These are phyloP conservation scores for Starmerella sirachaensis DNA, from an alignment of 805 yeast genomes.

Conservation along the genomic window DNA sequence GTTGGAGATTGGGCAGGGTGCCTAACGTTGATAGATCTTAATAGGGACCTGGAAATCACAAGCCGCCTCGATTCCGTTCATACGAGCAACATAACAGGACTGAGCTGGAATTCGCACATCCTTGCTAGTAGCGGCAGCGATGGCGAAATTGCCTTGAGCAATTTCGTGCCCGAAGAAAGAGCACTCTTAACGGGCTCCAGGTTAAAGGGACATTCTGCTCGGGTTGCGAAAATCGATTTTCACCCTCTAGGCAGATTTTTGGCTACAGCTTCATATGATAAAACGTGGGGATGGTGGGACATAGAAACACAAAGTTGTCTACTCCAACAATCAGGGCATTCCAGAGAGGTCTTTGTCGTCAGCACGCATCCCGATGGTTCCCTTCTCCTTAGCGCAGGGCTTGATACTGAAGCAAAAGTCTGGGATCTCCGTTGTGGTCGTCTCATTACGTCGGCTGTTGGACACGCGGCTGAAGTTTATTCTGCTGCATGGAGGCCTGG, in stretches of 20 bases:
- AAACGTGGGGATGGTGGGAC: slow-evolving; percentile 88
- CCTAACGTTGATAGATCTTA: slow-evolving; percentile 32
- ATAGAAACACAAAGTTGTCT: slow-evolving; percentile 38
- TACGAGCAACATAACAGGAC: too few species aligned
- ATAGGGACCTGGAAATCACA: not conserved
- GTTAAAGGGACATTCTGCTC: slow-evolving; percentile 1
- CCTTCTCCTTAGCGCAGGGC: slow-evolving; percentile 61
- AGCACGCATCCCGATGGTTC: slow-evolving; percentile 58
- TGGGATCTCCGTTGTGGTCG: slow-evolving; percentile 86
- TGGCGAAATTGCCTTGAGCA: slow-evolving; percentile 2
- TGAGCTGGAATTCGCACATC: too few species aligned
- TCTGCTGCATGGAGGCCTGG: slow-evolving; percentile 54
- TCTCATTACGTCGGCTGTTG: slow-evolving; percentile 43
- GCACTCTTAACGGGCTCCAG: not conserved
- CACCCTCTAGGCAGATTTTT: slow-evolving; percentile 52
- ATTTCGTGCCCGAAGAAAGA: not conserved
- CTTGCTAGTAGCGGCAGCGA: slow-evolving; percentile 5
- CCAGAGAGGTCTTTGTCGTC: slow-evolving; percentile 53
- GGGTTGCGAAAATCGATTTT: slow-evolving; percentile 41
- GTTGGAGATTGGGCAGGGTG: slow-evolving; percentile 81
- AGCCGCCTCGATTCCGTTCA: too few species aligned
- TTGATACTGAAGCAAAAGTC: slow-evolving; percentile 56
- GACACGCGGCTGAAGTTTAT: slow-evolving; percentile 64
- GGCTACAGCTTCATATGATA: slow-evolving; percentile 68
- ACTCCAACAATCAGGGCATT: slow-evolving; percentile 74